Evolutionary conservation across 106 monocot species (phyloP).

Genomic region (Allium fistulosum): DNA sequence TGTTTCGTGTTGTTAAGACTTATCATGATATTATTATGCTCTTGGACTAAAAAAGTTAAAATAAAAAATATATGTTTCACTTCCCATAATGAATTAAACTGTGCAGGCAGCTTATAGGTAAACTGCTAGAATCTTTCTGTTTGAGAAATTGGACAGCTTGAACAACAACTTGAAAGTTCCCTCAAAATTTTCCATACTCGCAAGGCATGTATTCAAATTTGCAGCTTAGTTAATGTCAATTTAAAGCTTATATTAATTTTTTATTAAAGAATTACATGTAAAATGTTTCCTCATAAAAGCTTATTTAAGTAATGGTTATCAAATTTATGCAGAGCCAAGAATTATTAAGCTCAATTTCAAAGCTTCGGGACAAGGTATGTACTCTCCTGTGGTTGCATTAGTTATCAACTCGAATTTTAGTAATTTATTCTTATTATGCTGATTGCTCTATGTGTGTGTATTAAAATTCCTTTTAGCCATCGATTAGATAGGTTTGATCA

Average conservation of each 20-base stretch:
- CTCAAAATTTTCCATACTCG: slow-evolving; percentile 40
- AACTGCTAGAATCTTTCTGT: slow-evolving; percentile 36
- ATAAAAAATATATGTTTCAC: not conserved
- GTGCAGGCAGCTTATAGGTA: slow-evolving; percentile 49
- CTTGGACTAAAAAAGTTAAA: not conserved
- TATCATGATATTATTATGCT: too few relatives aligned
- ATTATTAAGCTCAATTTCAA: slow-evolving; percentile 31
- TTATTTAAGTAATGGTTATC: too few relatives aligned
- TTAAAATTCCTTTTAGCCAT: too few relatives aligned
- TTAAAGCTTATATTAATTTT: too few relatives aligned
- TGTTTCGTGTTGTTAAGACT: too few relatives aligned
- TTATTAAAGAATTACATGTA: too few relatives aligned
- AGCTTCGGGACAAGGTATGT: slow-evolving; percentile 45
- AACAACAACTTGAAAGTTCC: slow-evolving; percentile 53
- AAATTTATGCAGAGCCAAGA: slow-evolving; percentile 34
- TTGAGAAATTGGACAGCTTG: slow-evolving; percentile 49
- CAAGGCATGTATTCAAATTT: slow-evolving; percentile 32
- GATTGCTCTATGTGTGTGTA: too few relatives aligned
- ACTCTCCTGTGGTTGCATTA: not conserved
- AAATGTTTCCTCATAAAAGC: too few relatives aligned
- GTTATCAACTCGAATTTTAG: too few relatives aligned
- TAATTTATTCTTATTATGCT: too few relatives aligned
- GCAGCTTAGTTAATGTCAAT: too few relatives aligned
- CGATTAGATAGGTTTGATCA: too few relatives aligned
- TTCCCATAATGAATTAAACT: not conserved